A percentile compares a stretch with the other conserved stretches of the same genome.
phyloP scores from a whole-genome alignment of 225 moss, liverwort and hornwort species.

The Bryum argenteum region DNA sequence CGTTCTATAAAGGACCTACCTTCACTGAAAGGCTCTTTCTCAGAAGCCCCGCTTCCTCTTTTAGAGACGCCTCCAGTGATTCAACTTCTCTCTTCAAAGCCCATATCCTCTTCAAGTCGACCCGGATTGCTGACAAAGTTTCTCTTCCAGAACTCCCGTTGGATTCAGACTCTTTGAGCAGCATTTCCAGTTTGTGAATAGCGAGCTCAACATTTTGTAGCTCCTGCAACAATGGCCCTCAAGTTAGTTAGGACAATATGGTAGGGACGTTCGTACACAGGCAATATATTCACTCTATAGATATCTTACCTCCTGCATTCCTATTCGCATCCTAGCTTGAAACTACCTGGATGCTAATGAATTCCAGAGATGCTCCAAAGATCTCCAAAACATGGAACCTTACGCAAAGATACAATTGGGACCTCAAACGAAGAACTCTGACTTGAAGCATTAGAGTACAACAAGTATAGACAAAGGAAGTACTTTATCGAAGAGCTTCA shows the following conservation, averaged over 20 bases:
- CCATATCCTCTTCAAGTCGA: constrained; percentile 63
- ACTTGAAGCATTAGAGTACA: background rate
- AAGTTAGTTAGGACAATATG: constrained; percentile 22
- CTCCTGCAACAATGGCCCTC: constrained; percentile 54
- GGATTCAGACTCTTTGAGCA: constrained; percentile 62
- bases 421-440: constrained; percentile 17
- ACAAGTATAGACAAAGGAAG: constrained; percentile 3
- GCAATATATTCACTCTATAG: constrained; percentile 1
- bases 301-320: background rate
- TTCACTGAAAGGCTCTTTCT: constrained; percentile 46
- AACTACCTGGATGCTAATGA: constrained; percentile 20
- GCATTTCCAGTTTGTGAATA: constrained; percentile 50
- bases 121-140: constrained; percentile 42
- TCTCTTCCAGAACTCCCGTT: constrained; percentile 44
- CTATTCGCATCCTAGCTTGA: constrained; percentile 13
- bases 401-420: constrained; percentile 14
- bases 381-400: background rate
- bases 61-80: constrained; percentile 51
- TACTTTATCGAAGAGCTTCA: constrained; percentile 58
- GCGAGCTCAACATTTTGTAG: constrained; percentile 59
- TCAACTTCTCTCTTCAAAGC: constrained; percentile 67
- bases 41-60: constrained; percentile 54
- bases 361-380: constrained; percentile 16
- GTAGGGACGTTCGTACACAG: constrained; percentile 7
- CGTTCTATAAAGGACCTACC: constrained; percentile 24